A percentile compares a stretch with the other conserved stretches of the same genome.
These are phyloP conservation scores for Apophysomyces sp. DNA, from an alignment of 371 early-diverging fungal species.

Conservation along the genomic window DNA sequence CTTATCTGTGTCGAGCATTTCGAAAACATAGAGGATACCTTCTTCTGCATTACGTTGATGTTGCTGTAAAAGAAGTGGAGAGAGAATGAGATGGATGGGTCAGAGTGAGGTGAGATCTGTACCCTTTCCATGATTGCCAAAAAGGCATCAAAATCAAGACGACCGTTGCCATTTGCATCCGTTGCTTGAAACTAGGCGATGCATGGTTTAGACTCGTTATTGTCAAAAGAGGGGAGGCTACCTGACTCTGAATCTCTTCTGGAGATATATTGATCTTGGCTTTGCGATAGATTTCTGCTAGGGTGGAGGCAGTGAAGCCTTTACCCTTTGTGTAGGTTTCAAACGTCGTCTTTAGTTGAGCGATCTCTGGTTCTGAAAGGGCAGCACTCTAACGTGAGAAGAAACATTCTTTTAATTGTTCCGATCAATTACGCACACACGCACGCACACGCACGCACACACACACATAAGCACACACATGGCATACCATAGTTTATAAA, in stretches of 20 bases:
- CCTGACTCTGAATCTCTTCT: constrained; percentile 9
- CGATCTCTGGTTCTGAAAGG: constrained; percentile 4
- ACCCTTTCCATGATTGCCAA: constrained; percentile 16
- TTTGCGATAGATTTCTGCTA: constrained; percentile 12
- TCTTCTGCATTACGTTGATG: constrained; percentile 31
- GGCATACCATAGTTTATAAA: not conserved
- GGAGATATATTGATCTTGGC: constrained; percentile 4
- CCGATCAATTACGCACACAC: no score
- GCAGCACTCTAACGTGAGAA: not conserved
- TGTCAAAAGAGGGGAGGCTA: no score
- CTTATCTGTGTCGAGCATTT: constrained; percentile 31
- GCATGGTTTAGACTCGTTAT: not conserved
- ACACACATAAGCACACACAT: no score
- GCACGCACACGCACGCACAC: no score
- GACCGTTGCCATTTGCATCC: constrained; percentile 4
- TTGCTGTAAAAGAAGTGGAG: constrained; percentile 20
- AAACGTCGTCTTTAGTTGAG: not conserved
- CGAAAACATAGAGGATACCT: constrained; percentile 30
- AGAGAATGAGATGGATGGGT: not conserved
- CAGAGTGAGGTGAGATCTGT: no score
- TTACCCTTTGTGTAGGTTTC: constrained; percentile 7
- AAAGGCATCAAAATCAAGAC: constrained; percentile 15
- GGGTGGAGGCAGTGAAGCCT: not conserved
- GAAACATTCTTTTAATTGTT: no score
- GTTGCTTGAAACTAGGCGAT: not conserved